Evolutionary conservation across 306 rosid species (phyloP).

Genomic region (Gynostemma pentaphyllum): DNA sequence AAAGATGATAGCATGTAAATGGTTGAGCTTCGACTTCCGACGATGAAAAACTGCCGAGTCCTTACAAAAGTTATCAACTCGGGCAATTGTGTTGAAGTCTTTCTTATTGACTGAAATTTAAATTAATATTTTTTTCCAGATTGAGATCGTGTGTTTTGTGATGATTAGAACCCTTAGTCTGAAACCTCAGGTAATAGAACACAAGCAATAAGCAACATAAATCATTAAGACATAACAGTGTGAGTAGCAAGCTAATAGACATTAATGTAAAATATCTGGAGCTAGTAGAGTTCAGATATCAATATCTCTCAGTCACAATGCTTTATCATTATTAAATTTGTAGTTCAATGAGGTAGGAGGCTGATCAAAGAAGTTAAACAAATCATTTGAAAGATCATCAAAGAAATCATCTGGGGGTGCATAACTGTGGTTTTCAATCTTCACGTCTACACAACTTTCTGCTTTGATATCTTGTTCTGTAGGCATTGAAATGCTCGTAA

Average conservation of each 20-base stretch:
- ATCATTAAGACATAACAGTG: neutral
- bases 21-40: neutral
- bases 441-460: conserved; percentile 5
- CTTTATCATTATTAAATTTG: conserved; percentile 2
- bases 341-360: conserved; percentile 23
- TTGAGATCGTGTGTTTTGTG: neutral
- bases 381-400: conserved; percentile 34
- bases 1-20: neutral
- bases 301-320: neutral
- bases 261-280: neutral
- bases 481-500: conserved; percentile 8
- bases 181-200: neutral
- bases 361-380: conserved; percentile 37
- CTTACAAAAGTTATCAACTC: neutral
- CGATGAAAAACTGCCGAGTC: neutral
- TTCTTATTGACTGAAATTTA: neutral
- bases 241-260: neutral
- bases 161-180: neutral
- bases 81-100: neutral
- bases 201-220: neutral
- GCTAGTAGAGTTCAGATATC: neutral
- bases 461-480: neutral
- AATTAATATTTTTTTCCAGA: neutral
- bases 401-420: conserved; percentile 17
- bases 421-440: conserved; percentile 1